Evolutionary conservation across 768 basidiomycete species (phyloP).

Genomic region (Omphalotus guepiniiformis): DNA sequence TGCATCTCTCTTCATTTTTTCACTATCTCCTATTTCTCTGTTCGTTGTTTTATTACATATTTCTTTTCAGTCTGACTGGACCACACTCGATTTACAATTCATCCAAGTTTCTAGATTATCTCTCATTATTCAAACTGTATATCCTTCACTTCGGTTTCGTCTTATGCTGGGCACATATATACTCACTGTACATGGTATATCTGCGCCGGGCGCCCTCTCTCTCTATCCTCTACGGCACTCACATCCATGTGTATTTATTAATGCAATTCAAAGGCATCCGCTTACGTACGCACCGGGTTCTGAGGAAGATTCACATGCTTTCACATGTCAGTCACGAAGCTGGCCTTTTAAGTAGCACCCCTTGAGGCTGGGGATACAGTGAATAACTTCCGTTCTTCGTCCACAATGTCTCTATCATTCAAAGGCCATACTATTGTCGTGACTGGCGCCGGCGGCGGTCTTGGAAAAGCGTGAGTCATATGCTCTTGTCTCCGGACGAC

Average conservation of each 20-base stretch:
- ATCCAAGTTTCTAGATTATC: neutral
- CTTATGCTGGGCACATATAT: neutral
- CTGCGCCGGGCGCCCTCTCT: neutral
- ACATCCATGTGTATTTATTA: no score
- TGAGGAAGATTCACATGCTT: no score
- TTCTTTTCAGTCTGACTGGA: slow-evolving; percentile 11
- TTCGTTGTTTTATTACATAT: slow-evolving; percentile 16
- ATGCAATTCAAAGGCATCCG: no score
- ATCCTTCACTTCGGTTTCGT: slow-evolving; percentile 5
- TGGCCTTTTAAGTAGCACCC: no score
- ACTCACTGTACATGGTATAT: neutral
- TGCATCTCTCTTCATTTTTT: slow-evolving; percentile 13
- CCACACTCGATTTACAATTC: neutral
- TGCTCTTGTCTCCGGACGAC: neutral
- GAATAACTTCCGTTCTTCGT: neutral
- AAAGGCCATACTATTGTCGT: slow-evolving; percentile 89
- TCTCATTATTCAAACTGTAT: slow-evolving; percentile 21
- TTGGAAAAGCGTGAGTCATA: slow-evolving; percentile 78
- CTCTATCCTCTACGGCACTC: neutral
- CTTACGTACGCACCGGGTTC: neutral
- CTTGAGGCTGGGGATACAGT: no score
- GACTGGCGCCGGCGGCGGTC: slow-evolving; percentile 94
- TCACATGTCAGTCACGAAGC: no score
- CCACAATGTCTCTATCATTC: slow-evolving; percentile 61
- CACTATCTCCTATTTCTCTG: slow-evolving; percentile 6